phyloP scores from a whole-genome alignment of 495 filamentous ascomycete species.

The Aspergillus avenaceus region DNA sequence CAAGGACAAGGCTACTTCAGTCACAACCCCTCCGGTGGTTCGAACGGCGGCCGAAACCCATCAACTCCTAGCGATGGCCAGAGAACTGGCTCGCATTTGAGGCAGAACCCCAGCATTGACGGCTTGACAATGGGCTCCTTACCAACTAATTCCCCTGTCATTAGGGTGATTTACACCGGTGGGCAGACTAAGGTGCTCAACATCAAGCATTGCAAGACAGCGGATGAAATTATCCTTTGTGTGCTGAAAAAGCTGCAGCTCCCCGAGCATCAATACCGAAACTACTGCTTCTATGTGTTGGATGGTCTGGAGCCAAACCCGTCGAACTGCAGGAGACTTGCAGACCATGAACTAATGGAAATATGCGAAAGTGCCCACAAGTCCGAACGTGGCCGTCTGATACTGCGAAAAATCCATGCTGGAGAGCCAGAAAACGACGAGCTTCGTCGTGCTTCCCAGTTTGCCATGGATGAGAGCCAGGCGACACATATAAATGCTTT shows the following conservation, averaged over 20 bases:
- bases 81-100: constrained; percentile 38
- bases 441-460: constrained; percentile 73
- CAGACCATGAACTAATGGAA: constrained; percentile 80
- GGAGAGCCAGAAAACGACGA: constrained; percentile 81
- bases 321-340: constrained; percentile 69
- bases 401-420: constrained; percentile 81
- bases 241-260: constrained; percentile 79
- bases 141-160: constrained; percentile 73
- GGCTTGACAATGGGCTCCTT: constrained; percentile 75
- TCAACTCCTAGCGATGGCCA: constrained; percentile 41
- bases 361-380: constrained; percentile 59
- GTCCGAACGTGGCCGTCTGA: constrained; percentile 82
- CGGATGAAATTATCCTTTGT: constrained; percentile 83
- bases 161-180: constrained; percentile 85
- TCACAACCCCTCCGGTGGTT: constrained; percentile 43
- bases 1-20: constrained; percentile 49
- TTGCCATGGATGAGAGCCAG: constrained; percentile 80
- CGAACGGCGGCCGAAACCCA: constrained; percentile 42
- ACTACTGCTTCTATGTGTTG: constrained; percentile 79
- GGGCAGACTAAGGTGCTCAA: constrained; percentile 89
- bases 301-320: constrained; percentile 80
- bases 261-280: constrained; percentile 70
- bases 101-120: constrained; percentile 70
- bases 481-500: constrained; percentile 60
- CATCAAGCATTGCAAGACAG: constrained; percentile 80